Conservation (phyloP, 768 basidiomycete genomes). For the Pleurotus citrinopileatus region DNA sequence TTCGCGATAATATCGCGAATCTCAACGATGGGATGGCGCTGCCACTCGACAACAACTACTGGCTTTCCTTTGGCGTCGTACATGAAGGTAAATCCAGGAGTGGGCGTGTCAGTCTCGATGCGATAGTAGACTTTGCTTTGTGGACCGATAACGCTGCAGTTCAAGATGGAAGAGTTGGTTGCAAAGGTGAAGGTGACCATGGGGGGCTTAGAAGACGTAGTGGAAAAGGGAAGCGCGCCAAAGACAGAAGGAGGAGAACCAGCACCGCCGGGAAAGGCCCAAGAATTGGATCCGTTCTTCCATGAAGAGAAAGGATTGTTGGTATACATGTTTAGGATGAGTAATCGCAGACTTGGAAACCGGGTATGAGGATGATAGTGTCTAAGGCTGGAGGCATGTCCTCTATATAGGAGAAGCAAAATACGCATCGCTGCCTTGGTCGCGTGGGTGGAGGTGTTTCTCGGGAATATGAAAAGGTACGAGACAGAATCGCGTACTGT, state of each 20-base stretch:
- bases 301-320: conserved; percentile 1
- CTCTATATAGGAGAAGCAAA: no score
- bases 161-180: conserved; percentile 35
- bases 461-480: background rate
- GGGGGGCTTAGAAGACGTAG: conserved; percentile 18
- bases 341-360: background rate
- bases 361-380: no score
- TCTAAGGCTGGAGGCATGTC: no score
- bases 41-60: conserved; percentile 43
- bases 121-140: conserved; percentile 35
- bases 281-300: background rate
- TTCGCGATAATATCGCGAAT: conserved; percentile 29
- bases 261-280: background rate
- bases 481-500: background rate
- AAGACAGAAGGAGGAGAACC: conserved; percentile 9
- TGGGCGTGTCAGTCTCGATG: conserved; percentile 35
- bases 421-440: background rate
- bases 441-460: background rate
- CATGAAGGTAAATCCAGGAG: conserved; percentile 34
- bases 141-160: conserved; percentile 41
- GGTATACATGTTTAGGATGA: background rate
- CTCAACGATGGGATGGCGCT: conserved; percentile 31
- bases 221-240: conserved; percentile 10
- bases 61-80: conserved; percentile 32
- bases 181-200: conserved; percentile 41